phyloP scores from a whole-genome alignment of 2,329 filamentous ascomycete genomes.

The Huntiella bhutanensis region DNA sequence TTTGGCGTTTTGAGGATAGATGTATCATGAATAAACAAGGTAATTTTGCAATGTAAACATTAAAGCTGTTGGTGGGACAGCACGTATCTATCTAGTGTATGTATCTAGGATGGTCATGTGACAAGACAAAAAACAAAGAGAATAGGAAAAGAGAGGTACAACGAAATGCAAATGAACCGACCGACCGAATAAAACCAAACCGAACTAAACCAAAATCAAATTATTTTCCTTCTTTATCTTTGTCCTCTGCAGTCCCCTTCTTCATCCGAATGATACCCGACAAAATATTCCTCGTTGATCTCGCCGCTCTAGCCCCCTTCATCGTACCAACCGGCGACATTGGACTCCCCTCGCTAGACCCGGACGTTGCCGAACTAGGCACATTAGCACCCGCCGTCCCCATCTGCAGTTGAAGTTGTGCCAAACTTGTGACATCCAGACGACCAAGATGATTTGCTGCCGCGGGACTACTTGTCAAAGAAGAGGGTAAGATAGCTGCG shows the following conservation, averaged over 20 bases:
- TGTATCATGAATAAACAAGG: background rate
- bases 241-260: conserved; percentile 14
- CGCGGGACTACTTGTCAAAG: background rate
- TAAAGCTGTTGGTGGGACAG: background rate
- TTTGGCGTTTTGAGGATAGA: background rate
- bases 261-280: conserved; percentile 28
- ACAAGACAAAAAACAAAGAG: conserved; percentile 5
- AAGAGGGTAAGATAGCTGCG: background rate
- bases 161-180: background rate
- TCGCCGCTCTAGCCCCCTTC: conserved; percentile 18
- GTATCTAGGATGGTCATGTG: background rate
- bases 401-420: conserved; percentile 8
- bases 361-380: background rate
- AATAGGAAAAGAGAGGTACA: background rate
- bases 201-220: background rate
- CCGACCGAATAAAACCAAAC: background rate
- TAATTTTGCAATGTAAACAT: background rate
- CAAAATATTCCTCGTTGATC: conserved; percentile 24
- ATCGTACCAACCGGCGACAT: conserved; percentile 14
- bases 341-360: background rate
- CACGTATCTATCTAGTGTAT: background rate
- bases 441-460: conserved; percentile 7
- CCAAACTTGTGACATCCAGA: conserved; percentile 6
- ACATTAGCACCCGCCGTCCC: background rate
- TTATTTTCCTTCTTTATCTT: background rate